phyloP scores from a whole-genome alignment of 2,329 filamentous ascomycete species.

The Zasmidium cellare region DNA sequence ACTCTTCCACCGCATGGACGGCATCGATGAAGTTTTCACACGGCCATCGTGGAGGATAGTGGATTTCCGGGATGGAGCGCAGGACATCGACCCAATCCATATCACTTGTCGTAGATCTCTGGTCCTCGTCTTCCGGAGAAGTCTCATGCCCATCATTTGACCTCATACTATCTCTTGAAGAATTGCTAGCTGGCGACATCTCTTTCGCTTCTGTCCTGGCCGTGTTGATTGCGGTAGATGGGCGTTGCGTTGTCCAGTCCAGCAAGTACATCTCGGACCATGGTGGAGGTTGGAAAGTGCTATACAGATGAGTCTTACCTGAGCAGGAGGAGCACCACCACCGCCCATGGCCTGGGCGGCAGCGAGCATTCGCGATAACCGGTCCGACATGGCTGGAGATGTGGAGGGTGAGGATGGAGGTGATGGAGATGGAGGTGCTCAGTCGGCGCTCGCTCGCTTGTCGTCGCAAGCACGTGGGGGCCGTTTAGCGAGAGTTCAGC shows the following conservation, averaged over 20 bases:
- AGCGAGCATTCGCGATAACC: constrained; percentile 84
- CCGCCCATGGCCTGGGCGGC: constrained; percentile 66
- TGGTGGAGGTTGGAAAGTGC: background rate
- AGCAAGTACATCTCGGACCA: background rate
- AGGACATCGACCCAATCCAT: too few relatives aligned
- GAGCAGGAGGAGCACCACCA: constrained; percentile 66
- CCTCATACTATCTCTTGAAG: too few relatives aligned
- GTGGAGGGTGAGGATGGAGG: constrained; percentile 11
- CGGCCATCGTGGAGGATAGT: too few relatives aligned
- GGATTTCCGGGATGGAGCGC: too few relatives aligned
- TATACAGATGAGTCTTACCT: constrained; percentile 49
- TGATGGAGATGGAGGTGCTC: constrained; percentile 1
- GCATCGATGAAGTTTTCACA: too few relatives aligned
- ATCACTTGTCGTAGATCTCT: too few relatives aligned
- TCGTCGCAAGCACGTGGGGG: background rate
- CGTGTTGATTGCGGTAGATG: background rate
- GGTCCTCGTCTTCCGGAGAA: too few relatives aligned
- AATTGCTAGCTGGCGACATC: too few relatives aligned
- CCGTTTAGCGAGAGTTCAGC: background rate
- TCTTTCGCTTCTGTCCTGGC: too few relatives aligned
- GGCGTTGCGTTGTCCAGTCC: background rate
- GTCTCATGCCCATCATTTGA: too few relatives aligned
- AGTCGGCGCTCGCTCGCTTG: background rate
- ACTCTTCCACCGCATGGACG: too few relatives aligned
- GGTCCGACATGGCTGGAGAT: constrained; percentile 67